A percentile compares a stretch with the other conserved stretches of the same genome.
These are phyloP conservation scores for Termitomyces eurrhizus DNA, from an alignment of 768 basidiomycete species.

Conservation along the genomic window DNA sequence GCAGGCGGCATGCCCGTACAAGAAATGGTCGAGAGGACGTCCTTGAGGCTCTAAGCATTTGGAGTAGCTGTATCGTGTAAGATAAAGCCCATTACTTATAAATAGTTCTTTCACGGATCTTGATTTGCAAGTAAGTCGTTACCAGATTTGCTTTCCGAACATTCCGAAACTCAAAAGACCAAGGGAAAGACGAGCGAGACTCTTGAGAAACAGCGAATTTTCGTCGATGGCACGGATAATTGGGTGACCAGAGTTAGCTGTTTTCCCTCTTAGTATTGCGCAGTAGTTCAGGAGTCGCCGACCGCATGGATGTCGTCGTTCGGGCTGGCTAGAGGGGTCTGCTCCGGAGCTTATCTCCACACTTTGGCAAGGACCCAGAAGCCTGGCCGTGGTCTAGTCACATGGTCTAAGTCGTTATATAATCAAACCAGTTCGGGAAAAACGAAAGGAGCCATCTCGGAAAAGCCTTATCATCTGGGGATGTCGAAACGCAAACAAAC, in stretches of 20 bases:
- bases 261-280: not conserved
- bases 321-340: not conserved
- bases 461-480: not conserved
- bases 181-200: not conserved
- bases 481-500: constrained; percentile 58
- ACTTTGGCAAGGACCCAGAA: no score
- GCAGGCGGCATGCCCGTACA: not conserved
- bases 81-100: not conserved
- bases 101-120: constrained; percentile 11
- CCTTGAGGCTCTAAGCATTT: constrained; percentile 9
- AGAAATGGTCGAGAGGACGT: not conserved
- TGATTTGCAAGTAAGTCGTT: not conserved
- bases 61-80: not conserved
- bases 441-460: no score
- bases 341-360: not conserved
- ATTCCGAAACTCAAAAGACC: not conserved
- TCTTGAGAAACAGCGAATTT: not conserved
- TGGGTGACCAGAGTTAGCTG: not conserved
- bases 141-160: not conserved
- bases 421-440: not conserved
- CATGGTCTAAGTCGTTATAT: not conserved
- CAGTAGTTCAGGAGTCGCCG: not conserved
- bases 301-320: not conserved
- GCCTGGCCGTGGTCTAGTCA: no score
- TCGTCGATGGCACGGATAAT: not conserved